These are phyloP conservation scores for Rhodamnia argentea DNA, from an alignment of 345 rosid genomes.

Conservation along the genomic window DNA sequence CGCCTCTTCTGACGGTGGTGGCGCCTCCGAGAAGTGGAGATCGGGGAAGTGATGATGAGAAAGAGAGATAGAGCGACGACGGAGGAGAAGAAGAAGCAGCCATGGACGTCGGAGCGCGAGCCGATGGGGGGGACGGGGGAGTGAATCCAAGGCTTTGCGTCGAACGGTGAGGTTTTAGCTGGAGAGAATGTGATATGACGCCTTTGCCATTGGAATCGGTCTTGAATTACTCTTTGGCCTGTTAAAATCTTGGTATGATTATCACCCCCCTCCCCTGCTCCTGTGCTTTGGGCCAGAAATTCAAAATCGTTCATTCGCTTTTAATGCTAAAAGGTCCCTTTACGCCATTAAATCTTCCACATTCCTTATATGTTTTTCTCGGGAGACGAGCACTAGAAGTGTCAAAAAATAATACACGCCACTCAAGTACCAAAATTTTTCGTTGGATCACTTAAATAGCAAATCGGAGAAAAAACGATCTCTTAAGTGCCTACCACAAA, in stretches of 20 bases:
- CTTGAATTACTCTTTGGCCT: not conserved
- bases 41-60: not conserved
- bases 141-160: not conserved
- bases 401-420: no score
- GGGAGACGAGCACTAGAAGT: no score
- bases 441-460: no score
- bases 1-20: not conserved
- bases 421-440: no score
- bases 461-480: no score
- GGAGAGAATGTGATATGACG: not conserved
- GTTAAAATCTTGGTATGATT: not conserved
- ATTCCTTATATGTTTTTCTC: no score
- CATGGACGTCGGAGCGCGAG: not conserved
- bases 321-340: no score
- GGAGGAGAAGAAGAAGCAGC: not conserved
- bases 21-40: not conserved
- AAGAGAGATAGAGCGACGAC: not conserved
- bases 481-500: no score
- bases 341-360: no score
- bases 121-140: not conserved
- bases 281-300: no score
- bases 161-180: not conserved
- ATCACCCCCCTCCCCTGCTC: no score
- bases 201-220: not conserved
- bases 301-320: no score